Conservation (phyloP, 805 yeast genomes). For the Hanseniaspora valbyensis region DNA sequence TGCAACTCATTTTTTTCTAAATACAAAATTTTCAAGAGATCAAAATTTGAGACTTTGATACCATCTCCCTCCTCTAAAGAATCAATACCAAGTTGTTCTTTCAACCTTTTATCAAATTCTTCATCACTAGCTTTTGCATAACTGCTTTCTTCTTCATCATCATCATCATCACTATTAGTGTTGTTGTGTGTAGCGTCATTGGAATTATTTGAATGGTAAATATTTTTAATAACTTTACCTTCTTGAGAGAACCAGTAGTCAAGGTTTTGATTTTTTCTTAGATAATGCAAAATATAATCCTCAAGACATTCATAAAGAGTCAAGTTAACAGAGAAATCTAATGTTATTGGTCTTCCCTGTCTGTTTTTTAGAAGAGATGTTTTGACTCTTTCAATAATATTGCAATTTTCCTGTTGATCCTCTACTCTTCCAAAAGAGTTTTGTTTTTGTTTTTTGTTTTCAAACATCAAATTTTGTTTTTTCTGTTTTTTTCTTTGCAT, state of each 20-base stretch:
- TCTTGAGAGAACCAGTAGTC: conserved; percentile 14
- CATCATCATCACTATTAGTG: background rate
- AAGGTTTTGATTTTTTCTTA: conserved; percentile 12
- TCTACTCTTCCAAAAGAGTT: background rate
- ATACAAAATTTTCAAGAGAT: conserved; percentile 5
- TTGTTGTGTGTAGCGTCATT: no score
- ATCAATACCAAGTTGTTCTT: background rate
- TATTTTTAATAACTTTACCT: background rate
- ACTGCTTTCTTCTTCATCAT: background rate
- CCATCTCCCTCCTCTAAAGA: conserved; percentile 3
- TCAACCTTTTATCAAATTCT: conserved; percentile 1
- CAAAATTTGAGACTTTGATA: background rate
- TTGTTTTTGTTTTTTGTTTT: conserved; percentile 1
- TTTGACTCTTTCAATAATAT: conserved; percentile 9
- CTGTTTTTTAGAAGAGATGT: conserved; percentile 10
- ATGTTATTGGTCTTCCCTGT: conserved; percentile 16
- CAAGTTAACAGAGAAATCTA: conserved; percentile 10
- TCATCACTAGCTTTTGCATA: background rate
- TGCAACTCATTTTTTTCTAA: background rate
- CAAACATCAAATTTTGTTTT: no score
- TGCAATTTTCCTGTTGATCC: conserved; percentile 3
- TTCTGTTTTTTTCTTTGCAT: background rate
- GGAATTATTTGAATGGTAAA: no score
- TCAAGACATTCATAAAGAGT: conserved; percentile 11
- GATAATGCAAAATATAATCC: conserved; percentile 9